A percentile compares a stretch with the other conserved stretches of the same genome.
phyloP scores from a whole-genome alignment of 371 early-diverging fungal species.

The Rhizopus sp. region DNA sequence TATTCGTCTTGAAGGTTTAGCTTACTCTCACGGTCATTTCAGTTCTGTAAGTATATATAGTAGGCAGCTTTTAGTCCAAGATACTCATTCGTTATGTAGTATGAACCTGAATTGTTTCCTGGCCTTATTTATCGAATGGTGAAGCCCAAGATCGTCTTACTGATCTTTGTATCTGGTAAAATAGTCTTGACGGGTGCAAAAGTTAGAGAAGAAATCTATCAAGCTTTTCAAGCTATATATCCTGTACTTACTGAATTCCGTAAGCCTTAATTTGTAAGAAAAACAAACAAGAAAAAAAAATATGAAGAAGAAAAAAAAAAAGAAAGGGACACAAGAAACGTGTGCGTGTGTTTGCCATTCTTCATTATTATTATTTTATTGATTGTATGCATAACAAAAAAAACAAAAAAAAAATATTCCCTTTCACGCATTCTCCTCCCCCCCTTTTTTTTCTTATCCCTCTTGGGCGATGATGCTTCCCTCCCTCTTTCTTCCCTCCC shows the following conservation, averaged over 20 bases:
- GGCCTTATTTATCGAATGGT: constrained; percentile 99
- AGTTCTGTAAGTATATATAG: constrained; percentile 79
- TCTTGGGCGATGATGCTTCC: neutral
- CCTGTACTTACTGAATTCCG: constrained; percentile 95
- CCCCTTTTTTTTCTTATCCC: neutral
- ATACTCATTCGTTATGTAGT: constrained; percentile 55
- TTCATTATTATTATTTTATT: neutral
- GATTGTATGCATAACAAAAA: neutral
- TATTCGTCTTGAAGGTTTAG: constrained; percentile 99
- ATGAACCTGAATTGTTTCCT: constrained; percentile 99
- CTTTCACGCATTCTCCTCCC: neutral
- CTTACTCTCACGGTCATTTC: constrained; percentile 97
- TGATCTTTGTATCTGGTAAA: constrained; percentile 99
- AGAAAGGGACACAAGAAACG: too few relatives aligned
- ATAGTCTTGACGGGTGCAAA: constrained; percentile 99
- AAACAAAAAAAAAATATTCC: neutral
- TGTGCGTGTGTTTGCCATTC: neutral
- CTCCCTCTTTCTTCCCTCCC: neutral
- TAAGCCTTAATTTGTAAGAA: constrained; percentile 58
- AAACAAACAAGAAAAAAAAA: constrained; percentile 5
- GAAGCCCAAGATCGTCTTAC: constrained; percentile 99
- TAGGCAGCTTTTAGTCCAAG: neutral
- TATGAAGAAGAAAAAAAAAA: constrained; percentile 1
- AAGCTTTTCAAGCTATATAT: constrained; percentile 99
- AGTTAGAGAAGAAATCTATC: constrained; percentile 99